Conservation (phyloP, 1,284 basidiomycete genomes). For the Mrakiaceae sp. region DNA sequence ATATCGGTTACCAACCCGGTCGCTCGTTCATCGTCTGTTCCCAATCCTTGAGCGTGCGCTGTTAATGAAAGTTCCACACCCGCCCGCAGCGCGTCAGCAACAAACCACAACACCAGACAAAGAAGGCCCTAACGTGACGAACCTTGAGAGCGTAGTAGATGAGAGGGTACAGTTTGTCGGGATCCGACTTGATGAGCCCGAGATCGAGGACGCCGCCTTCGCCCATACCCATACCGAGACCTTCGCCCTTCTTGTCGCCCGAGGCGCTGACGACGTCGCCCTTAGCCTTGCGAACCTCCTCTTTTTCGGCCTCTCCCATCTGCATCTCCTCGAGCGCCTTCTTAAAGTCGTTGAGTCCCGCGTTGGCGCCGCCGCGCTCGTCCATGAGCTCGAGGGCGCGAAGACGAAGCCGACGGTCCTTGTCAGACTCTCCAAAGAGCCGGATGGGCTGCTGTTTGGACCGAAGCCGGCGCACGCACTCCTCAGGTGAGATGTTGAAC, state of each 20-base stretch:
- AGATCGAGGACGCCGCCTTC: constrained; percentile 58
- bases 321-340: constrained; percentile 87
- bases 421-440: constrained; percentile 89
- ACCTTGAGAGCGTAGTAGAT: constrained; percentile 92
- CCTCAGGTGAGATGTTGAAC: constrained; percentile 89
- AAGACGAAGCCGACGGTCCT: constrained; percentile 77
- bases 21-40: constrained; percentile 83
- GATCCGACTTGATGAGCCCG: constrained; percentile 72
- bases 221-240: constrained; percentile 16
- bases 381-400: constrained; percentile 90
- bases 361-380: constrained; percentile 63
- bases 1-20: constrained; percentile 49
- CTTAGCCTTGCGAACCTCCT: constrained; percentile 46
- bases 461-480: constrained; percentile 77
- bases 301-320: constrained; percentile 46
- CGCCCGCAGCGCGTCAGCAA: not conserved
- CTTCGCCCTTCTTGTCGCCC: constrained; percentile 21
- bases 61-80: not conserved
- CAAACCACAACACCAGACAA: not conserved
- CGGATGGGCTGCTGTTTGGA: constrained; percentile 87
- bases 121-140: constrained; percentile 3
- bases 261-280: constrained; percentile 19
- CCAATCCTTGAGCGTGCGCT: constrained; percentile 84
- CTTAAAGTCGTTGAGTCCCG: constrained; percentile 79
- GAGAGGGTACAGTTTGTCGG: constrained; percentile 92